These are phyloP conservation scores for Claviceps sp. DNA, from an alignment of 2,329 filamentous ascomycete species.

Conservation along the genomic window DNA sequence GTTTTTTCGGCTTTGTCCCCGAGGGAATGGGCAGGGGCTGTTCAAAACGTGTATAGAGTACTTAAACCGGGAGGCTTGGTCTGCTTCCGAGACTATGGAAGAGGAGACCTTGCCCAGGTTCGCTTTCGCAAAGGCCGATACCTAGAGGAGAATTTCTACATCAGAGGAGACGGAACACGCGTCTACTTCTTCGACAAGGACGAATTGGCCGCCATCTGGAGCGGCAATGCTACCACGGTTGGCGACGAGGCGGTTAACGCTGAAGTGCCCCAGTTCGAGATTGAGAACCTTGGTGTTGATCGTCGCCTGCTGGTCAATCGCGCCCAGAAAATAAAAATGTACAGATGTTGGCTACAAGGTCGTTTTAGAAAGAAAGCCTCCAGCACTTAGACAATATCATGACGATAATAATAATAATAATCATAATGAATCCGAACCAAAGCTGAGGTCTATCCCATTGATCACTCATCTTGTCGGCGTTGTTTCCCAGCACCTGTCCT, in stretches of 20 bases:
- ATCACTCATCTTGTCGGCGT: too few species aligned
- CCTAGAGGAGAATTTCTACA: conserved; percentile 94
- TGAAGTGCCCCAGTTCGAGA: conserved; percentile 41
- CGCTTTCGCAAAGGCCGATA: conserved; percentile 93
- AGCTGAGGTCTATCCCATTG: too few species aligned
- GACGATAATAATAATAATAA: neutral
- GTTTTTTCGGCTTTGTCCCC: conserved; percentile 90
- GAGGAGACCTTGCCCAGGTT: conserved; percentile 90
- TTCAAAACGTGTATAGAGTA: conserved; percentile 66
- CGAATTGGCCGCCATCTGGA: conserved; percentile 72
- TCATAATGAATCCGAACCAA: neutral
- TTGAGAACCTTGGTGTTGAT: conserved; percentile 72
- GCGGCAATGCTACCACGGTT: conserved; percentile 22
- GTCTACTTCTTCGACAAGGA: conserved; percentile 95
- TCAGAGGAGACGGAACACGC: conserved; percentile 84
- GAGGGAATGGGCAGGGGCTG: conserved; percentile 67
- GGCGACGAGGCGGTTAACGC: conserved; percentile 14
- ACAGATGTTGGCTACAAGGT: conserved; percentile 89
- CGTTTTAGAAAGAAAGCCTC: conserved; percentile 59
- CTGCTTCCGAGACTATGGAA: conserved; percentile 90
- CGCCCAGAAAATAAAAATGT: conserved; percentile 89
- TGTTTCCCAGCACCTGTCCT: too few species aligned
- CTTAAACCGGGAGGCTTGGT: conserved; percentile 89
- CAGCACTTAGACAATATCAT: neutral
- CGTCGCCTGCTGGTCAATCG: conserved; percentile 85